These are phyloP conservation scores for Ogataea siamensis DNA, from an alignment of 805 yeast species.

Conservation along the genomic window DNA sequence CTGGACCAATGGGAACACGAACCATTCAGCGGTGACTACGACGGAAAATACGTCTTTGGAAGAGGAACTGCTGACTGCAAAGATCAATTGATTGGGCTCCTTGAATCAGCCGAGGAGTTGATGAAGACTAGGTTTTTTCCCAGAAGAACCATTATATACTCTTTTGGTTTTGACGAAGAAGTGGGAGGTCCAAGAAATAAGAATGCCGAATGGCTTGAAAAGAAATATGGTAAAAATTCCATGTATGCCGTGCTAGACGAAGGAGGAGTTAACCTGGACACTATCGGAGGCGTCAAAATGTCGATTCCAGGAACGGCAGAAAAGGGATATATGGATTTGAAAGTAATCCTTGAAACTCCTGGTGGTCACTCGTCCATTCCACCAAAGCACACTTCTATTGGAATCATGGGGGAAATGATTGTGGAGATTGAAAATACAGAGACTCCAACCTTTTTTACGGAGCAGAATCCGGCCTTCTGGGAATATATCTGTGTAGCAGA, in stretches of 20 bases:
- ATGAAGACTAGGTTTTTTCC: constrained; percentile 38
- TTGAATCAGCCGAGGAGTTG: constrained; percentile 33
- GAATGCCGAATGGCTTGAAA: constrained; percentile 36
- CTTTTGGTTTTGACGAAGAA: constrained; percentile 54
- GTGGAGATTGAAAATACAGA: constrained; percentile 38
- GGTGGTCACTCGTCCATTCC: constrained; percentile 55
- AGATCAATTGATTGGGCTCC: constrained; percentile 41
- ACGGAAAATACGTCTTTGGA: constrained; percentile 39
- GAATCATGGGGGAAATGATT: constrained; percentile 43
- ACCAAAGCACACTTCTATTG: constrained; percentile 48
- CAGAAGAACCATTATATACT: constrained; percentile 42
- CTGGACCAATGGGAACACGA: constrained; percentile 38
- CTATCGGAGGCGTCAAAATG: constrained; percentile 38
- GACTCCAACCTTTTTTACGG: constrained; percentile 39
- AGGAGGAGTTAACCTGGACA: constrained; percentile 37
- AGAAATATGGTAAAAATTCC: constrained; percentile 42
- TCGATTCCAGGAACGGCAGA: constrained; percentile 48
- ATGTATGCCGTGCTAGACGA: constrained; percentile 47
- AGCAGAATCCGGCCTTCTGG: constrained; percentile 43
- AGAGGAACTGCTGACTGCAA: constrained; percentile 45
- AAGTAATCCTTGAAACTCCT: constrained; percentile 41
- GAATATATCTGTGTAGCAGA: constrained; percentile 48
- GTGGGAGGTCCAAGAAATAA: constrained; percentile 38
- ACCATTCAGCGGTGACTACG: constrained; percentile 39
- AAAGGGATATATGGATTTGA: constrained; percentile 44